Percentiles rank a stretch among this genome's conserved stretches.
phyloP scores from a whole-genome alignment of 2,329 filamentous ascomycete species.

The Alternaria sp. region DNA sequence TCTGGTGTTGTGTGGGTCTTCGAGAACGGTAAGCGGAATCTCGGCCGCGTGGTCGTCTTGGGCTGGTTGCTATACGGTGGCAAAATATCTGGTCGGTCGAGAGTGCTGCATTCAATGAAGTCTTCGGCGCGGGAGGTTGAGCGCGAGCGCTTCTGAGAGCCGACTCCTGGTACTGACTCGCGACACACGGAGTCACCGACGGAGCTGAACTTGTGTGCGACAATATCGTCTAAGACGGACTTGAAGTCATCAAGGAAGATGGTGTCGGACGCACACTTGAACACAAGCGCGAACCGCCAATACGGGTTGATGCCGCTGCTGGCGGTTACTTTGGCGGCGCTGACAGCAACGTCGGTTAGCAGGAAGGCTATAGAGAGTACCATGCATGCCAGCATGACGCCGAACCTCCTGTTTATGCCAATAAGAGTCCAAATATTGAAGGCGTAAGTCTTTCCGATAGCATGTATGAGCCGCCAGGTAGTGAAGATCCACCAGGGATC shows the following conservation, averaged over 20 bases:
- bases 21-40: constrained; percentile 28
- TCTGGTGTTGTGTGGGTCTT: constrained; percentile 10
- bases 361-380: constrained; percentile 44
- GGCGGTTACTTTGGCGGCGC: constrained; percentile 36
- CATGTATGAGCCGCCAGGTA: constrained; percentile 43
- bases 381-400: constrained; percentile 49
- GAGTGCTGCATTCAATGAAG: constrained; percentile 30
- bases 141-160: constrained; percentile 24
- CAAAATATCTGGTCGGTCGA: constrained; percentile 10
- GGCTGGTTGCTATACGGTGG: constrained; percentile 6
- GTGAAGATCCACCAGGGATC: constrained; percentile 52
- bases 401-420: constrained; percentile 43
- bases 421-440: constrained; percentile 40
- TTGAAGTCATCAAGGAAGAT: constrained; percentile 52
- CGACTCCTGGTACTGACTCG: constrained; percentile 22
- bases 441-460: constrained; percentile 47
- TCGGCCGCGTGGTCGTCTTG: constrained; percentile 15
- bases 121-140: constrained; percentile 29
- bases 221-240: constrained; percentile 46
- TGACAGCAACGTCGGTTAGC: constrained; percentile 44
- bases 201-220: constrained; percentile 38
- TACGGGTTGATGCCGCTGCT: constrained; percentile 48
- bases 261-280: constrained; percentile 49
- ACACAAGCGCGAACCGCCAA: constrained; percentile 49
- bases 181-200: constrained; percentile 25